Evolutionary conservation across 345 rosid genomes (phyloP), one percentile per base, ranked within the genome.

Genomic region (Citrus reticulata): DNA sequence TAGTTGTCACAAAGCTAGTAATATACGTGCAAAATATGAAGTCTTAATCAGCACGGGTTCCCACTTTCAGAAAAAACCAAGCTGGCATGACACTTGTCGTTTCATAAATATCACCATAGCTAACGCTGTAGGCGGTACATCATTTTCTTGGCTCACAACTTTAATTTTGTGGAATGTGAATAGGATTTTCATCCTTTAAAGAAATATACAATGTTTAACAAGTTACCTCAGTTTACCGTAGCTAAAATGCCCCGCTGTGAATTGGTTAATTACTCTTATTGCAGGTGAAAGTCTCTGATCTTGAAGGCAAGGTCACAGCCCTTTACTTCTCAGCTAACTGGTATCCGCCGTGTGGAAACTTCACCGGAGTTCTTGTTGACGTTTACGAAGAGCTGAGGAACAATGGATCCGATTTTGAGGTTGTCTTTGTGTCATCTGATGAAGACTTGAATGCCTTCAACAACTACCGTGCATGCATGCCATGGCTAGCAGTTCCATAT

Each of bases 281-380:
- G 64, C 68, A 91, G 91, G 90, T 89, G 74, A 83, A 85, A 69
- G 73, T 89, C n/a, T 87, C 89, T 25, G 88, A 85, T 14, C 86
- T 91, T 27, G 92, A 87, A 80, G 92, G 85, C 70, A 87, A 81
- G 25, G 84, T 89, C 2, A n/a, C 86, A 9, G 94, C 87, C 8
- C 85, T 91, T 17, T 91, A 89, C 82, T 91, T 91, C 90, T 87
- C 94, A 25, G 92, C 92, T 1, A 91, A 89, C 51, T 89, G 94
- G 94, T 83, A 87, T 77, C 78, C 79, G 25, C 91, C 88, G 1
- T 90, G 94, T 68, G 76, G 77, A 66, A 82, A 77, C 70, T 90
- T 90, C 89, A 90, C 77, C 9, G 62, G 66, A 8, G 40, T 83
- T 37, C 83, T 90, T 10, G 72, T 76, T 7, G 76, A 60, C 5